Percentiles rank a stretch among this genome's conserved stretches.
These are phyloP conservation scores for Persicaria maculosa DNA, from an alignment of 148 eudicot species.

Conservation along the genomic window DNA sequence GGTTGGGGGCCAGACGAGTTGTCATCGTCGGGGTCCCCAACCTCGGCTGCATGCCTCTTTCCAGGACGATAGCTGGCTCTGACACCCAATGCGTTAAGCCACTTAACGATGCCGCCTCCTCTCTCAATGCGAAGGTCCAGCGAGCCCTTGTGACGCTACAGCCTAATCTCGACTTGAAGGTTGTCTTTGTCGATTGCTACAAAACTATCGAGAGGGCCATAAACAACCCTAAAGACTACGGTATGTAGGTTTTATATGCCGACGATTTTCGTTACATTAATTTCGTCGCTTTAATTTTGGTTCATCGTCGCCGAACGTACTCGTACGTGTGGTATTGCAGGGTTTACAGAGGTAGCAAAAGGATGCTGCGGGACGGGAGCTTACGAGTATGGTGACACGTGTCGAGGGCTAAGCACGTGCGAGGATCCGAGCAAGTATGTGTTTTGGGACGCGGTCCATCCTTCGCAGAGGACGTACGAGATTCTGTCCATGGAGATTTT, in stretches of 20 bases:
- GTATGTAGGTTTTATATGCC: constrained; percentile 16
- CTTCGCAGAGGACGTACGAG: constrained; percentile 35
- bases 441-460: constrained; percentile 55
- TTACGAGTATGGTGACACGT: constrained; percentile 29
- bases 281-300: not conserved
- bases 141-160: constrained; percentile 12
- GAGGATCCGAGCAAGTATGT: constrained; percentile 32
- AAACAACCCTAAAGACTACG: constrained; percentile 29
- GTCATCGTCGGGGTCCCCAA: constrained; percentile 43
- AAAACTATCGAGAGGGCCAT: constrained; percentile 24
- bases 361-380: constrained; percentile 52
- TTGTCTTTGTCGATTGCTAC: constrained; percentile 29
- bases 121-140: constrained; percentile 29
- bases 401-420: constrained; percentile 35
- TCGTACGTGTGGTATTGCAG: constrained; percentile 15
- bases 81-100: constrained; percentile 25
- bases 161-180: constrained; percentile 13
- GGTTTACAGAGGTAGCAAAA: constrained; percentile 32
- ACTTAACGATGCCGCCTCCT: constrained; percentile 30
- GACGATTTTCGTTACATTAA: not conserved
- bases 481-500: constrained; percentile 33
- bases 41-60: constrained; percentile 44
- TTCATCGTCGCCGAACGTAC: not conserved
- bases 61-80: constrained; percentile 21
- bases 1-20: constrained; percentile 36